Evolutionary conservation across 164 flowering plant species (phyloP), one percentile per base, ranked within the genome.

Genomic region (Nymphaea thermarum): DNA sequence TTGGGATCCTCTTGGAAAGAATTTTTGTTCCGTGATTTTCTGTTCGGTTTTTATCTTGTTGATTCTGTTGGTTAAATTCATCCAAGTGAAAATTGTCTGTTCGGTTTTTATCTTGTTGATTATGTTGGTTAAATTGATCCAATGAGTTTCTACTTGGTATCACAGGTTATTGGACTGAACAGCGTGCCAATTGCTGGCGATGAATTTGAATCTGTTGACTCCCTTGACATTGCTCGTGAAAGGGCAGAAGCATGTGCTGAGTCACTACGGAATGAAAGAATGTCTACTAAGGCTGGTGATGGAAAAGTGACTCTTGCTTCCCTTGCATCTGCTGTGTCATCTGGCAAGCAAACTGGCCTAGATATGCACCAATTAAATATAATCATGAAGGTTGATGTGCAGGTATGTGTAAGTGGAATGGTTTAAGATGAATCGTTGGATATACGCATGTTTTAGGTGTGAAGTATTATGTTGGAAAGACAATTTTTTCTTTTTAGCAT

Each of bases 141-240:
- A 25, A 0, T 51, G 57, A 51, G 57, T 55, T 68, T 43, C n/a
- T 18, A 17, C 66, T 25, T 67, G 42, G n/a, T 70, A 45, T 43
- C 65, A 41, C 84, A 90, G 96, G 89, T 93, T 44, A 83, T 83
- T 78, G 98, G 98, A 53, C 75, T 93, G 66, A 87, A 79, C 69
- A 83, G 83, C 81, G 98, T 93, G 47, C 96, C 97, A 45, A 70
- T 78, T 77, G 98, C 97, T 66, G 98, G 98, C 73, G 96, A 93
- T 75, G 92, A 84, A 70, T 93, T 90, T 77, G 94, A 90, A 81
- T 89, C 87, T 73, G 90, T 93, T 66, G 81, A 66, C 41, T 84
- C 97, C 70, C 86, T 93, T 70, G 96, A 86, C 69, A 25, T 82
- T 73, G 98, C 97, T 43, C 88, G 96, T 65, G 90, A 84, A 82